phyloP scores from a whole-genome alignment of 352 stramenopile species.

The Phytophthora sp. region DNA sequence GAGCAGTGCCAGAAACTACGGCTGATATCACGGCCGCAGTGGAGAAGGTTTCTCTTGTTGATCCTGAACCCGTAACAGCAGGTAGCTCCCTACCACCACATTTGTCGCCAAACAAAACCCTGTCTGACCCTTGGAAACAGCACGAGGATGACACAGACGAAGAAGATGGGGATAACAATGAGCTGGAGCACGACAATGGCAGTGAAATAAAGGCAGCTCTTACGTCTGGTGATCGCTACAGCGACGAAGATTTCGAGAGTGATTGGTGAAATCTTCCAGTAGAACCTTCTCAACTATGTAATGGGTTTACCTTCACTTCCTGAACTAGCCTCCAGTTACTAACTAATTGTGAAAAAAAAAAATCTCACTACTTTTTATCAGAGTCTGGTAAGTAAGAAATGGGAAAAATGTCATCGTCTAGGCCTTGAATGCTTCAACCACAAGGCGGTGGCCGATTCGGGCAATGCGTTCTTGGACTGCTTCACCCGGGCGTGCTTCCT shows the following conservation, averaged over 20 bases:
- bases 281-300: no score
- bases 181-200: slow-evolving; percentile 15
- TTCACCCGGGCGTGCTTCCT: slow-evolving; percentile 24
- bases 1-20: background rate
- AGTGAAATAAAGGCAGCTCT: slow-evolving; percentile 9
- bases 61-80: background rate
- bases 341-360: background rate
- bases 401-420: slow-evolving; percentile 4
- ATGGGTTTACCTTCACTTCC: no score
- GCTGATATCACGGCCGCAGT: background rate
- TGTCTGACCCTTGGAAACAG: slow-evolving; percentile 34
- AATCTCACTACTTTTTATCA: no score
- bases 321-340: no score
- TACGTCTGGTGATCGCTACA: slow-evolving; percentile 47
- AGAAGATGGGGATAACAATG: slow-evolving; percentile 37
- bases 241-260: slow-evolving; percentile 62
- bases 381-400: no score
- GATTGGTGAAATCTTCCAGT: slow-evolving; percentile 42
- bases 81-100: background rate
- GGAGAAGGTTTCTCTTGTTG: background rate
- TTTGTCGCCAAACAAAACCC: slow-evolving; percentile 4
- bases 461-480: slow-evolving; percentile 65
- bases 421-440: slow-evolving; percentile 61
- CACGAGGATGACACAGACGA: slow-evolving; percentile 38
- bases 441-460: slow-evolving; percentile 73